Conservation (phyloP, 164 flowering plant genomes). For the Berberis thunbergii region DNA sequence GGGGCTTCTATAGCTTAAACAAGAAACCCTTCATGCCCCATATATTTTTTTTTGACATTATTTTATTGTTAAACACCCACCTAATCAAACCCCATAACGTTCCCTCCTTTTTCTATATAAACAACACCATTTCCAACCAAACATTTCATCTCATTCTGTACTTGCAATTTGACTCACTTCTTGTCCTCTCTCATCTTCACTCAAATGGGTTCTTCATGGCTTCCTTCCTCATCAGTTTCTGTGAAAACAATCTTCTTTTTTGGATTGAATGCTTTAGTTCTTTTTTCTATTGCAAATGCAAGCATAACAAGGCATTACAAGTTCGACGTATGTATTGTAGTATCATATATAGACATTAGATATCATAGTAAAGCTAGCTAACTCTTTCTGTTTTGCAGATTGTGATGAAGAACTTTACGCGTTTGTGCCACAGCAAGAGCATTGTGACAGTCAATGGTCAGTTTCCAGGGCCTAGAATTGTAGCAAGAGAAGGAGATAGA, state of each 20-base stretch:
- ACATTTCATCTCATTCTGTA: background rate
- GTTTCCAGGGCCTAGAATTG: conserved; percentile 25
- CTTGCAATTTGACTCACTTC: background rate
- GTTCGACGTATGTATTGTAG: conserved; percentile 24
- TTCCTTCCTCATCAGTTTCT: conserved; percentile 2
- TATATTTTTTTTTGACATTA: background rate
- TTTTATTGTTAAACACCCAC: conserved; percentile 8
- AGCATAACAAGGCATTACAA: conserved; percentile 36
- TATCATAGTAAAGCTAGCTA: background rate
- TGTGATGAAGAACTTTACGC: conserved; percentile 10
- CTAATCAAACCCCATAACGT: conserved; percentile 19
- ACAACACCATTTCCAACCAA: background rate
- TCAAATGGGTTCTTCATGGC: conserved; percentile 14
- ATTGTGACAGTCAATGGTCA: conserved; percentile 9
- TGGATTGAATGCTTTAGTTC: conserved; percentile 5
- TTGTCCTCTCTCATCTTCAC: conserved; percentile 1
- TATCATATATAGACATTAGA: background rate
- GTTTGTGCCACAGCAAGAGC: conserved; percentile 14
- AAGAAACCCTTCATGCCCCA: background rate
- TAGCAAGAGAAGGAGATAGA: conserved; percentile 22
- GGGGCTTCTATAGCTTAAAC: conserved; percentile 1
- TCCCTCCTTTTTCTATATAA: conserved; percentile 15
- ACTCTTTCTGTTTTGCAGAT: conserved; percentile 3
- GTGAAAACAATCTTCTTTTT: conserved; percentile 5
- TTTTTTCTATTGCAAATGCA: conserved; percentile 15